Conservation (phyloP, 257 asterid genomes). For the Przewalskia tangutica region DNA sequence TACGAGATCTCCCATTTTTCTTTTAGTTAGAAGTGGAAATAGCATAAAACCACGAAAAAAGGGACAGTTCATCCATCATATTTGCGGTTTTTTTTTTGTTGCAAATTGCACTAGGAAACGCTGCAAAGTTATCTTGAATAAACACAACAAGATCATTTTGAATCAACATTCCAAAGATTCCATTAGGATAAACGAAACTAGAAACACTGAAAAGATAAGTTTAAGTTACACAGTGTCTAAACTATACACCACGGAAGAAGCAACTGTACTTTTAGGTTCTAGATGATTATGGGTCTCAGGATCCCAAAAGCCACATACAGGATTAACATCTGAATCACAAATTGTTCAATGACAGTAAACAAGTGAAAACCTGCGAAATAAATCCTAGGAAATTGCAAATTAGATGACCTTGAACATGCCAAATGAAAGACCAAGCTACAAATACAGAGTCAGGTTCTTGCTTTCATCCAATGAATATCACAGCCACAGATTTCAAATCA, state of each 20-base stretch:
- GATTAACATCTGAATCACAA: conserved; percentile 15
- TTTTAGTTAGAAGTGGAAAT: not conserved
- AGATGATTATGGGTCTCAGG: conserved; percentile 10
- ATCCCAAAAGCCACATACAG: conserved; percentile 20
- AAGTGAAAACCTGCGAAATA: conserved; percentile 4
- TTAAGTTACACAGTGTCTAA: not conserved
- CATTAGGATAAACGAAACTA: not conserved
- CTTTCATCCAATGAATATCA: conserved; percentile 18
- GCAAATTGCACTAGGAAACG: not conserved
- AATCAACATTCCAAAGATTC: not conserved
- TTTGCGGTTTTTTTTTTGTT: not conserved
- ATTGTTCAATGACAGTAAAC: conserved; percentile 13
- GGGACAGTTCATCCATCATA: not conserved
- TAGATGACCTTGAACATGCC: conserved; percentile 23
- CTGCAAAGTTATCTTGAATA: not conserved
- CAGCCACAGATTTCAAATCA: conserved; percentile 11
- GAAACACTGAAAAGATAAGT: not conserved
- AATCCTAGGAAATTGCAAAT: conserved; percentile 11
- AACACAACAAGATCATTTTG: not conserved
- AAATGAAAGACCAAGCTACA: conserved; percentile 21
- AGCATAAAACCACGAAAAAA: not conserved
- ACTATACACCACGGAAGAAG: not conserved
- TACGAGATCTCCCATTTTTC: no score
- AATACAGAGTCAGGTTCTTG: conserved; percentile 16
- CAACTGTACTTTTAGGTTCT: conserved; percentile 3